Evolutionary conservation across 2,329 filamentous ascomycete species (phyloP).

Genomic region (Zarea fungicola): DNA sequence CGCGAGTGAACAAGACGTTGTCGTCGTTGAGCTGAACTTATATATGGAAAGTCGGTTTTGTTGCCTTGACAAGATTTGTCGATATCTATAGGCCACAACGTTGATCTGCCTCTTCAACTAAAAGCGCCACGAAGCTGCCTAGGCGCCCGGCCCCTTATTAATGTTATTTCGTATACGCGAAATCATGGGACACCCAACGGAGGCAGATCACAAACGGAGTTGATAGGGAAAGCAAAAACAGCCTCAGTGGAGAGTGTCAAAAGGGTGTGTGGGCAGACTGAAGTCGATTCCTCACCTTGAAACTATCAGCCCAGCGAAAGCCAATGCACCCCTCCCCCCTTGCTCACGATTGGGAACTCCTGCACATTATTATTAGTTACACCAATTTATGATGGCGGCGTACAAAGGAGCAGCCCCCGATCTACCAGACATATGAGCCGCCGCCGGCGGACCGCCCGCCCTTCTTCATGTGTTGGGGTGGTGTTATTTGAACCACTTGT

Average conservation of each 20-base stretch:
- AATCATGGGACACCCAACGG: constrained; percentile 4
- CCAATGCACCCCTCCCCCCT: constrained; percentile 1
- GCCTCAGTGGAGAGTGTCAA: constrained; percentile 11
- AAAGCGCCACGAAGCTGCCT: background rate
- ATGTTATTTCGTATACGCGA: background rate
- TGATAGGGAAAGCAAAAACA: constrained; percentile 2
- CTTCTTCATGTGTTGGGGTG: background rate
- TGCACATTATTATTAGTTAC: background rate
- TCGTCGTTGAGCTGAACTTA: too few relatives aligned
- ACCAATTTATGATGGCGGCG: background rate
- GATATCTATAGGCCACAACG: background rate
- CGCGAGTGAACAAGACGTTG: too few relatives aligned
- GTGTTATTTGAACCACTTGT: too few relatives aligned
- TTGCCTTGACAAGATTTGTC: background rate
- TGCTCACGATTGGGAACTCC: background rate
- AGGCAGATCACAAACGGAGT: constrained; percentile 10
- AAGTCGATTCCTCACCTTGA: too few relatives aligned
- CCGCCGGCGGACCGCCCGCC: constrained; percentile 5
- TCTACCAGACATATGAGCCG: background rate
- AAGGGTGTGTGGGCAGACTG: constrained; percentile 2
- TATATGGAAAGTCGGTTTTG: background rate
- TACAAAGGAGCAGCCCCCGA: background rate
- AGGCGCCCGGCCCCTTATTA: constrained; percentile 7
- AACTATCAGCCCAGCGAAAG: background rate
- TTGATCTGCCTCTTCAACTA: background rate